Base-by-base conservation (phyloP, 495 filamentous ascomycete species). In the Daldinia loculata region DNA sequence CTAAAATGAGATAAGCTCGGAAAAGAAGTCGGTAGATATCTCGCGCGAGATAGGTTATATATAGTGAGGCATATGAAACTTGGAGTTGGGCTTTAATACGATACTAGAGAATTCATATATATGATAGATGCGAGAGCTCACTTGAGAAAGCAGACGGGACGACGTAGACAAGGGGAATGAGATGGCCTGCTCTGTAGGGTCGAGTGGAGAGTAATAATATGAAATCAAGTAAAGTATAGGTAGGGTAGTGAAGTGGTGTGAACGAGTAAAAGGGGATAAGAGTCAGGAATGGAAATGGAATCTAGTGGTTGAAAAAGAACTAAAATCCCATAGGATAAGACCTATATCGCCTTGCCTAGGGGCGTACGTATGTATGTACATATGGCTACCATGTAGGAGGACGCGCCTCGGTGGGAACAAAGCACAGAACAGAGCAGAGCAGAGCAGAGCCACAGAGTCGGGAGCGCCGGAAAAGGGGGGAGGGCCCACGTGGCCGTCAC, bases 1-100 rank as follows among this genome's bases (percentile, higher is more conserved):
- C 51, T 83, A 61, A 82, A n/a, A 26, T 53, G 14, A 53, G 26
- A 77, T 65, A 70, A 65, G 22, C 8, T 19, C 39, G 17, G 27
- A 12, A 36, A 36, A 14, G 34, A 14, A 36, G 12, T 4, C 12
- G 41, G 41, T 45, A 45, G 41, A 45, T 45, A 48, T 48, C 43
- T 48, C 43, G 43, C 5, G 14, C 5, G 4, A 12, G 43, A 24
- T 48, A 48, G 9, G 9, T 48, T 22, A 22, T 45, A 29, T 3
- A 1, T 34, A 12, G 43, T 14, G 17, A 17, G 19, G 5, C 43
- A 45, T 24, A 4, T 24, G 43, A 8, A 24, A 48, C 43, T 12
- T 9, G 22, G 22, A 45, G 43, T 48, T 24, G 43, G 43, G 3
- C 43, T 24, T 48, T 48, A 48, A 24, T 48, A 48, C 19, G 24